Conservation (phyloP, 495 filamentous ascomycete species). For the Beverwykella pulmonaria region DNA sequence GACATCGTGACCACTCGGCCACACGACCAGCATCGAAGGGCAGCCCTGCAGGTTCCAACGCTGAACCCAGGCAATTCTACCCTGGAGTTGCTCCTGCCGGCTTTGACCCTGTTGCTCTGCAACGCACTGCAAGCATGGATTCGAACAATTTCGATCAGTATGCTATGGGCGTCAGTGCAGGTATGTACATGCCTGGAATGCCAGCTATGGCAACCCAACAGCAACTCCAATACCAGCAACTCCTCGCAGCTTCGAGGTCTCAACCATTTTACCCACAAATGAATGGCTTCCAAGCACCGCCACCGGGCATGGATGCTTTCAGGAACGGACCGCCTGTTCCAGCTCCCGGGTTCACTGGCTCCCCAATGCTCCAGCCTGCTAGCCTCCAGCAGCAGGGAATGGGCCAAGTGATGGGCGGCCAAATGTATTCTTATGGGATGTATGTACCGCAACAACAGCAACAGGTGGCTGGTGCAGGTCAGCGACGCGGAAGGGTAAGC, state of each 20-base stretch:
- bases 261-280: conserved; percentile 28
- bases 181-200: conserved; percentile 54
- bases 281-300: conserved; percentile 31
- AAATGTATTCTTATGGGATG: conserved; percentile 38
- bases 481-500: conserved; percentile 38
- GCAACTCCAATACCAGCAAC: conserved; percentile 65
- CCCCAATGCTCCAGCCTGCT: conserved; percentile 34
- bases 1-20: conserved; percentile 37
- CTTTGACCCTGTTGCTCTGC: conserved; percentile 48
- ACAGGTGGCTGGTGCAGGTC: conserved; percentile 22
- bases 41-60: conserved; percentile 45
- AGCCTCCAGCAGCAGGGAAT: conserved; percentile 27
- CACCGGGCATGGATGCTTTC: conserved; percentile 29
- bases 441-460: conserved; percentile 36
- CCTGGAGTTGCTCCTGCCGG: conserved; percentile 49
- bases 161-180: conserved; percentile 51
- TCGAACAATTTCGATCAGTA: conserved; percentile 57
- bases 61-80: conserved; percentile 48
- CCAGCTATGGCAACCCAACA: conserved; percentile 55
- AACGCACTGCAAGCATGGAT: conserved; percentile 62
- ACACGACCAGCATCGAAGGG: conserved; percentile 59
- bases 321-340: conserved; percentile 28
- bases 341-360: conserved; percentile 30
- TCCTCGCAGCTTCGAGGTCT: conserved; percentile 49
- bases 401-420: conserved; percentile 24